Evolutionary conservation across 2,329 filamentous ascomycete genomes (phyloP), one percentile per base, ranked within the genome.

Genomic region (Hyphodiscus sp.): DNA sequence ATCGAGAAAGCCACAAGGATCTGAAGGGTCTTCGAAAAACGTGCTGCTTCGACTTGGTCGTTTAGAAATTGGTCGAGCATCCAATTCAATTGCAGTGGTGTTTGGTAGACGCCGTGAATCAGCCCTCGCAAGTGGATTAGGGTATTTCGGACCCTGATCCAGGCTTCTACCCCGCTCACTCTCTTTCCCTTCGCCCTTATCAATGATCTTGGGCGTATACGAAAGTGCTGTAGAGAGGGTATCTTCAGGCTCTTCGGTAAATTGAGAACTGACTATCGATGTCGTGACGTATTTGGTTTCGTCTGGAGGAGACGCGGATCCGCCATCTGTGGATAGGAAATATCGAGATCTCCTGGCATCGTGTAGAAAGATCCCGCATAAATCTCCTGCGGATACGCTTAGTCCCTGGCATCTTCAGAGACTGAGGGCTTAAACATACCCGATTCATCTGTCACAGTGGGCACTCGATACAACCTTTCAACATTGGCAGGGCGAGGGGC

Each of bases 1-100:
- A 20, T 68, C 66, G 2, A 68, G 51, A 19, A 61, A 53, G 4
- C 63, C 65, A 45, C 52, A 53, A 15, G 57, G 58, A 56, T 65
- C 63, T 2, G 47, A 52, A 8, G 65, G 65, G 41, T 68, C 51
- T 16, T 67, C 62, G 26, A 63, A 61, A 41, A 64, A 59, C 2
- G 63, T 66, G 48, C 56, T 63, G 44, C 64, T 68, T 11, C 65
- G 64, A 51, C 61, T 59, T 10, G 57, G 7, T 8, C 61, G 60
- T 42, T 58, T 63, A 10, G 53, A 43, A 5, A 67, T 61, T 8
- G 58, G 51, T 16, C 53, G 51, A 13, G 52, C 50, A 56, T 67
- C 61, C 9, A 65, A 42, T 47, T 66, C 60, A 42, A 66, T 66
- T 1, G 61, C 54, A 16, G 56, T 46, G 29, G 63, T 58, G 20